Base-by-base conservation (phyloP, 768 basidiomycete species). In the Phaffia australis region DNA sequence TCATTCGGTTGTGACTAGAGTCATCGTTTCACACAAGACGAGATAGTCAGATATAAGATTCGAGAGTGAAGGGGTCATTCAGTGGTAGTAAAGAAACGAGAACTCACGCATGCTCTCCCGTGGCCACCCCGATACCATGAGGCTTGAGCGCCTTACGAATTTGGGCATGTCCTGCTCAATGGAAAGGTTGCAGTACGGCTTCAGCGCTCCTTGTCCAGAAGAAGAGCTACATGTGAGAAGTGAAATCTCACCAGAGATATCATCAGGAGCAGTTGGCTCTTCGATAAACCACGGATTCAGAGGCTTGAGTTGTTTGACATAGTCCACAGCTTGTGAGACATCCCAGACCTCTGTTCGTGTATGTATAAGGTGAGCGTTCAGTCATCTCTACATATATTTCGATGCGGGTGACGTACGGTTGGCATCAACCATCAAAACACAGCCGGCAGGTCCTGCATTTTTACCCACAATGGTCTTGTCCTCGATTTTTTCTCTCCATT, bases 361-460 rank as follows among this genome's bases (percentile, higher is more conserved):
- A 47, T 15, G 9, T 18, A 42, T 29, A 47, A 46, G 18, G 35
- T 23, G 35, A 56, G 35, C 56, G 63, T 54, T 21, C n/a, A 21
- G 19, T 9, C 3, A 19, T 48, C 21, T 5, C 2, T 23, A 55
- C 25, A 65, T n/a, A 11, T 16, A 49, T 19, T 5, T 27, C 14
- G 23, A 60, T 18, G 30, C 11, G 49, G n/a, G 35, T 56, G 32
- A 71, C 67, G 72, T 71, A 77, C 95, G 93, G 77, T 98, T 98
- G 49, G 93, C 88, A 76, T 97, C 93, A 69, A 97, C 88, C 93
- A 97, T 97, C 56, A 97, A 80, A 55, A 97, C 93, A 42, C 87
- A 84, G 5, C 94, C 93, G 0, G 91, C 91, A 14, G 90, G 90
- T 7, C 93, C 61, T 14, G 66, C 66, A 56, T 68, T 68, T 56